Evolutionary conservation across 1,139 yeast genomes (phyloP).

Genomic region (Geotrichum bryndzae): DNA sequence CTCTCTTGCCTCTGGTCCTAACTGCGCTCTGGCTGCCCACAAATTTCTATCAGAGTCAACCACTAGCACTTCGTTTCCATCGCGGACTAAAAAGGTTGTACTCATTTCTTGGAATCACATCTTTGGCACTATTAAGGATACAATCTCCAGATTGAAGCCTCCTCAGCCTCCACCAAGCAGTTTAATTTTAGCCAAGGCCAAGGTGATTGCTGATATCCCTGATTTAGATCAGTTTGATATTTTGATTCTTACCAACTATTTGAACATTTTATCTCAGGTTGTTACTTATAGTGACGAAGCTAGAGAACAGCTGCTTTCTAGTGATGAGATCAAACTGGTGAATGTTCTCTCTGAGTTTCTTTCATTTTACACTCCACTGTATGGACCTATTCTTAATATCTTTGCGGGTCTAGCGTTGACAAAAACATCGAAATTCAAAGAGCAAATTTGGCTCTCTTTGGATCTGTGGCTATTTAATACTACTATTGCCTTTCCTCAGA

Average conservation of each 20-base stretch:
- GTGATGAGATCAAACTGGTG: constrained; percentile 32
- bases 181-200: constrained; percentile 19
- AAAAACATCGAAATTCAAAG: constrained; percentile 39
- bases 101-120: constrained; percentile 50
- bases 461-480: constrained; percentile 67
- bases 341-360: constrained; percentile 44
- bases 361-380: constrained; percentile 46
- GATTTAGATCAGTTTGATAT: constrained; percentile 78
- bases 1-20: constrained; percentile 60
- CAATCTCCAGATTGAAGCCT: constrained; percentile 44
- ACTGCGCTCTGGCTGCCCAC: constrained; percentile 46
- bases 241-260: constrained; percentile 68
- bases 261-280: constrained; percentile 50
- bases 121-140: constrained; percentile 51
- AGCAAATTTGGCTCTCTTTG: constrained; percentile 59
- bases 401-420: constrained; percentile 48
- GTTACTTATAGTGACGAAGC: constrained; percentile 42
- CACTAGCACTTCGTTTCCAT: constrained; percentile 5
- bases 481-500: constrained; percentile 26
- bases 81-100: constrained; percentile 12
- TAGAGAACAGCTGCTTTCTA: constrained; percentile 35
- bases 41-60: constrained; percentile 26
- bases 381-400: constrained; percentile 49
- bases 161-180: constrained; percentile 18
- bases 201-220: constrained; percentile 27